These are phyloP conservation scores for Myrica gale DNA, from an alignment of 306 rosid genomes.

Conservation along the genomic window DNA sequence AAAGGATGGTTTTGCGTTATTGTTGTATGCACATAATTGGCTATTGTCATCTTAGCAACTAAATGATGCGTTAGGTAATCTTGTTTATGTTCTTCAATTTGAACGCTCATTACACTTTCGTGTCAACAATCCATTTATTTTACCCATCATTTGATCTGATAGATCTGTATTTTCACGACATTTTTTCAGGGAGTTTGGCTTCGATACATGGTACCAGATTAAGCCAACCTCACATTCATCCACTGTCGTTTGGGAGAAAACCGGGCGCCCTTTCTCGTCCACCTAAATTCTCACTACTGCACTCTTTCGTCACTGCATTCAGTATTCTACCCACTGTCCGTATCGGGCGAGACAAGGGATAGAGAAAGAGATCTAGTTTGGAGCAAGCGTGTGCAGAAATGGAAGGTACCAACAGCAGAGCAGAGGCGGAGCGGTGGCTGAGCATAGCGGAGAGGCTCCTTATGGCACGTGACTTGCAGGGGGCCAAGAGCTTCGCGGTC, in stretches of 20 bases:
- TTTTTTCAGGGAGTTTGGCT: slow-evolving; percentile 45
- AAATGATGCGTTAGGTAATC: no score
- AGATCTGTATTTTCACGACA: slow-evolving; percentile 1
- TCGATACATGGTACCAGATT: slow-evolving; percentile 18
- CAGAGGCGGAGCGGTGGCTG: slow-evolving; percentile 85
- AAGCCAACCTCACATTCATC: not conserved
- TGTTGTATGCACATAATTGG: no score
- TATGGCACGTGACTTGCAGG: slow-evolving; percentile 70
- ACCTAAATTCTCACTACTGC: no score
- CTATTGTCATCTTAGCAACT: no score
- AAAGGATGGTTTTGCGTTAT: no score
- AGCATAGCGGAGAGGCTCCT: slow-evolving; percentile 77
- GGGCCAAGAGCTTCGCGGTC: slow-evolving; percentile 75
- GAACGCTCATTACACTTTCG: not conserved
- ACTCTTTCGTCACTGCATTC: no score
- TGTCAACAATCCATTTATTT: not conserved
- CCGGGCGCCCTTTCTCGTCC: no score
- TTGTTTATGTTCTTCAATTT: no score
- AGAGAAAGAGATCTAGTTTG: not conserved
- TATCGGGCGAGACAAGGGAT: not conserved
- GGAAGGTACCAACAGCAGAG: slow-evolving; percentile 47
- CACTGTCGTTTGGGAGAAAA: no score
- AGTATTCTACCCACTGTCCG: not conserved
- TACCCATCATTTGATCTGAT: not conserved
- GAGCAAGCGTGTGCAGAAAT: slow-evolving; percentile 6